Base-by-base conservation (phyloP, 331 rosid genomes). In the Saraca asoca region DNA sequence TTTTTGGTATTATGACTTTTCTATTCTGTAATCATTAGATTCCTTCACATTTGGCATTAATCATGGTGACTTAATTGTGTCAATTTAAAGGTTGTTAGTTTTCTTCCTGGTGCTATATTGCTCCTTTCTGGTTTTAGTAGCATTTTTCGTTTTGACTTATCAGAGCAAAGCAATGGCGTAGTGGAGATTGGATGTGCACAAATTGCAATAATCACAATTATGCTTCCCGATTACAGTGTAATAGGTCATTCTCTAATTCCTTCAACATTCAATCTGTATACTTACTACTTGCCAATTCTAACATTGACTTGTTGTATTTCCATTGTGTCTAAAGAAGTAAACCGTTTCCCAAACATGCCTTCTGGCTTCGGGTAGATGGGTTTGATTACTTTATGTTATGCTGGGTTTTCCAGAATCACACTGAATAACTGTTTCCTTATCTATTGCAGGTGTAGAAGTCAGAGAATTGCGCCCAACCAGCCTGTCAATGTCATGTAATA, bases 101-200 rank as follows among this genome's bases (percentile, higher is more conserved):
- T 51, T 51, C 14, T 20, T 24, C 13, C 19, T 7, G 15, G 44
- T 62, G 31, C 31, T 3, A 24, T 24, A 3, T 3, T 24, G 53
- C 29, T 62, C 29, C 53, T 62, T 9, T 43, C 9, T 5, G 42
- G 38, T 44, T 10, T 62, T 9, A 44, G 43, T 6, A 15, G 16
- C 16, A 31, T 62, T 62, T 62, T 29, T 20, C 14, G 1, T 43
- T 5, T 12, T 73, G 76, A 67, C 72, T 60, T 68, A 16, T 58
- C 85, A 94, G 98, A 58, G 98, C 96, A 51, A 88, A 87, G 83
- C 98, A 94, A 81, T 94, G 98, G 96, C 91, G 95, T 52, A 81
- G 79, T 49, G 93, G 96, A 50, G 98, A 91, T 78, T 89, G 96
- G 96, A 89, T 94, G 99, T 90, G 99, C 86, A 68, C 93, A 67